Base-by-base conservation (phyloP, 2,329 filamentous ascomycete species). In the Massarina eburnea region DNA sequence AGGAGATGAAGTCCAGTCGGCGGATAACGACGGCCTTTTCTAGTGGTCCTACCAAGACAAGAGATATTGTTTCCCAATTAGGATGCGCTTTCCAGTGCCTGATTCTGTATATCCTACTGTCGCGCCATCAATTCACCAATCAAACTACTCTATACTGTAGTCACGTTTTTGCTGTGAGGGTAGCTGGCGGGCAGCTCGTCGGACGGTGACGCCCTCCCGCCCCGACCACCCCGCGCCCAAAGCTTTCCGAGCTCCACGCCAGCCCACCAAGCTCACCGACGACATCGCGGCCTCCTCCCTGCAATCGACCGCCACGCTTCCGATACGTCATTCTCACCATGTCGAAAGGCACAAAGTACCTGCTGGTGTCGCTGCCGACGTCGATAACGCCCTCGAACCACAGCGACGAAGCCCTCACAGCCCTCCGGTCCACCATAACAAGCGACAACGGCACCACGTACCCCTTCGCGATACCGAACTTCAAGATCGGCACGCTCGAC, bases 401-500 rank as follows among this genome's bases (percentile, higher is more conserved):
- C 73, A 80, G 80, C 63, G 86, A 92, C 57, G 89, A 95, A 71
- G 90, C 92, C 55, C 78, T 96, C 57, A 81, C 84, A 38, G 82
- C 89, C 36, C 74, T 99, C 51, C 83, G 84, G 58, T 76, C 84
- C 45, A 89, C 85, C 33, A 79, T 96, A 44, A 78, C 82, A 39
- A 75, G 82, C 46, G 89, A 95, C 61, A 85, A 88, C 70, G 90
- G 88, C 67, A 83, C 81, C 41, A 86, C 90, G 36, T 76, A 84
- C 41, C 84, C 85, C 2, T 96, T 97, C 67, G 76, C 82, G 45
- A 87, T 97, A 53, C 94, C 94, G 17, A 86, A 91, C 55, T 96
- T 99, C 81, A 99, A 97, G 78, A 95, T 99, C 70, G 94, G 94
- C 47, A 96, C 94, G 0, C 80, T 99, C 29, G 94, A 99, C 74